Base-by-base conservation (phyloP, 2,329 filamentous ascomycete genomes). In the Fusarium dlaminii region DNA sequence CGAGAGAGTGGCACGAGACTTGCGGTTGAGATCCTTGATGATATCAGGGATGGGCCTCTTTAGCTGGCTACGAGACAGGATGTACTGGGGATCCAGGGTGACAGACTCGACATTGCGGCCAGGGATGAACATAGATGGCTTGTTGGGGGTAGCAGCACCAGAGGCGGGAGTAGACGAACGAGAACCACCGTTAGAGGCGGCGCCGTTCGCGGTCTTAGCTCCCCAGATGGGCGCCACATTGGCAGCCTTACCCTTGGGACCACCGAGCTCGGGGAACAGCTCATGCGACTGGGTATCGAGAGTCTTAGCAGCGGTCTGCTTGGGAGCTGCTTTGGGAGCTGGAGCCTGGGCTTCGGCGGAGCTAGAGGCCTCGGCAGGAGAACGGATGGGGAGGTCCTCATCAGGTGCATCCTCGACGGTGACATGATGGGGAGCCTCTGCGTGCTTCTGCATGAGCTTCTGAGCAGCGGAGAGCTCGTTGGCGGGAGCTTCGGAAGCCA, bases 231-330 rank as follows among this genome's bases (percentile, higher is more conserved):
- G 90, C 52, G 92, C 87, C 67, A 90, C 88, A 75, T 90, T 89
- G 65, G 90, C 87, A 72, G 90, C 86, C 83, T 95, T 95, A 60
- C 90, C 86, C 82, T 90, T 91, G 65, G 87, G 83, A 29, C 85
- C 89, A 72, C 95, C 96, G 52, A 99, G 90, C 77, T 95, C 92
- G n/a, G 96, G 96, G 88, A 99, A 99, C 68, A 94, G 87, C 83
- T 98, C 95, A 80, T 97, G 93, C 24, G 94, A 97, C 79, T 94
- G 89, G 27, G 94, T 95, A 82, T 98, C 94, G 70, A 98, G 85
- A 59, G 78, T 63, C 43, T 87, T 78, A 48, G 84, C 83, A 37
- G 83, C 82, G 81, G 91, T 92, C 80, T 93, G 90, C 86, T 94
- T 94, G 60, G 89, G 90, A 49, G 90, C 89, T 69, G 90, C 87